Evolutionary conservation across 331 rosid genomes (phyloP).

Genomic region (Saraca asoca): DNA sequence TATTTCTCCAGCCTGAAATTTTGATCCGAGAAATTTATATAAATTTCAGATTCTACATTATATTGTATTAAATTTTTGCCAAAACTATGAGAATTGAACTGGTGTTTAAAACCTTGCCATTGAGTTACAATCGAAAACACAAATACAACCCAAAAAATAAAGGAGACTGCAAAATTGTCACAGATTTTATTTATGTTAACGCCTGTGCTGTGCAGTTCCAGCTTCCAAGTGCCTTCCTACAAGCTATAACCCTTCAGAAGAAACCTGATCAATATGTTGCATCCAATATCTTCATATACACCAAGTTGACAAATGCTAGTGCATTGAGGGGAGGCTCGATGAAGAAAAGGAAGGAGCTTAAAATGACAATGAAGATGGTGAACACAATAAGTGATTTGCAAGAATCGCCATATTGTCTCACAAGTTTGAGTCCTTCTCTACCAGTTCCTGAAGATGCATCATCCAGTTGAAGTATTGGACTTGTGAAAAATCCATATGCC

Average conservation of each 20-base stretch:
- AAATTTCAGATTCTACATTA: no score
- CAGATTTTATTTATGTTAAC: background rate
- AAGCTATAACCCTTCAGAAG: background rate
- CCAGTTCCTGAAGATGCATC: slow-evolving; percentile 56
- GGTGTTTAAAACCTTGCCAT: no score
- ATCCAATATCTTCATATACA: slow-evolving; percentile 26
- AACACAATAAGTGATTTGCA: slow-evolving; percentile 64
- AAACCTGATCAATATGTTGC: slow-evolving; percentile 24
- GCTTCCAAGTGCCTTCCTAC: background rate
- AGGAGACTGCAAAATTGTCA: no score
- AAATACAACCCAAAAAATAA: no score
- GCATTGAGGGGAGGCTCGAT: slow-evolving; percentile 70
- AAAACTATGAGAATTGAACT: no score
- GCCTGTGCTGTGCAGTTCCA: background rate
- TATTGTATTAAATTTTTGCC: no score
- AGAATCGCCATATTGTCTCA: slow-evolving; percentile 57
- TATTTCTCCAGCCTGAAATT: no score
- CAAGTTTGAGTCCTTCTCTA: slow-evolving; percentile 70
- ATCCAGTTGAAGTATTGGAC: slow-evolving; percentile 57
- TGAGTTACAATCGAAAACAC: no score
- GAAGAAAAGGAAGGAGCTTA: slow-evolving; percentile 62
- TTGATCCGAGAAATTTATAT: no score
- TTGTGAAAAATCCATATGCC: slow-evolving; percentile 66
- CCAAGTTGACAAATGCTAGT: slow-evolving; percentile 39
- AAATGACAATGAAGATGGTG: slow-evolving; percentile 51